Base-by-base conservation (phyloP, 257 asterid genomes). In the Fraxinus cuspidata region DNA sequence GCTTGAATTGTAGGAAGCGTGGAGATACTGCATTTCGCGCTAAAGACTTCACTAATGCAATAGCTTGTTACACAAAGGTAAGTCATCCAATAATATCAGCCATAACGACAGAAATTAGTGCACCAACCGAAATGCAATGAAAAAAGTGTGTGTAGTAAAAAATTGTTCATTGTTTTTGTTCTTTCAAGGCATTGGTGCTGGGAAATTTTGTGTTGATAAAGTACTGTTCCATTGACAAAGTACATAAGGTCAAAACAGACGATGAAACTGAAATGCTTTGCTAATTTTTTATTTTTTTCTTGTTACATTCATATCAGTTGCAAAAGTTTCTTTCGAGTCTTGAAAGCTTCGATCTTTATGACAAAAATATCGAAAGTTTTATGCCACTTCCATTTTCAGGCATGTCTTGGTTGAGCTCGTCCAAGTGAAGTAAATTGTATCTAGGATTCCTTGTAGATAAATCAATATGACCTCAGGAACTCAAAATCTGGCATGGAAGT, bases 21-120 rank as follows among this genome's bases (percentile, higher is more conserved):
- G 90, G 90, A 0, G 90, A 87, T 49, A 28, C 76, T 42, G 88
- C 90, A 16, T 87, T 87, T 73, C 83, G 84, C 19, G 76, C 77
- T n/a, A 87, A 81, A 79, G 85, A 83, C 76, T 81, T 87, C 68
- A 63, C 83, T 7, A 83, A 83, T 77, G 89, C 90, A 25, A 79
- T 85, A 21, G 58, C 66, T 74, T 81, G 83, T 58, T 85, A 87
- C 76, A 76, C 90, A 10, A 72, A 85, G 80, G 90, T 83, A 66
- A 73, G 84, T 78, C 64, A 72, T 49, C 63, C 70, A 65, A 7
- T 21, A n/a, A n/a, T 4, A n/a, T 19, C 27, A 56, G 29, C 29
- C 28, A 1, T 6, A 19, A n/a, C 31, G 11, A 3, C 68, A 63
- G 11, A 8, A n/a, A 58, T 56, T 56, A 56, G 11, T 7, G 28